Evolutionary conservation across 495 filamentous ascomycete species (phyloP), one percentile per base, ranked within the genome.

Genomic region (Sabuloglossum arenarium): DNA sequence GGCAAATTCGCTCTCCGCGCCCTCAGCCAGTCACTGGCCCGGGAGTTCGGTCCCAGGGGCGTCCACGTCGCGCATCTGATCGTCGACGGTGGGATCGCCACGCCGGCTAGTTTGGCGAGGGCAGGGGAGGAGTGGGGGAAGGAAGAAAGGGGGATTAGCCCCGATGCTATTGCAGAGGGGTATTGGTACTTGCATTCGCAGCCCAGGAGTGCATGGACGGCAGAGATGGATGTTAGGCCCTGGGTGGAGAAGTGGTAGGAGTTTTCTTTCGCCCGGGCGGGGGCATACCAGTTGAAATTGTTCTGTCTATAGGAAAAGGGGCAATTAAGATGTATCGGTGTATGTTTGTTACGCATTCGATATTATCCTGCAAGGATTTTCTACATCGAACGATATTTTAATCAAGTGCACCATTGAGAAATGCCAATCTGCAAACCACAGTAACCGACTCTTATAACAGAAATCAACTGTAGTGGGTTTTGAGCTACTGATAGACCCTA

Each of bases 121-220:
- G 64, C 3, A 74, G 78, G 50, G 28, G 24, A 12, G 82, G 84
- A 56, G 69, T 66, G 12, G 67, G 73, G 3, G 86, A 89, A 69
- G 12, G 67, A 73, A 3, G 86, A 89, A 69, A 80, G 79, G 0
- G 93, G 90, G 69, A 73, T 94, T 51, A 81, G 71, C 61, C 72
- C 85, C n/a, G 80, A 86, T 62, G 85, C 84, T 84, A 95, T 95
- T 73, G 88, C 89, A 56, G 87, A 94, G 55, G 70, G 76, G 49
- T 94, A 96, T 64, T 94, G 87, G 88, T 70, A 84, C 68, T 64
- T 95, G 58, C 89, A 95, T 67, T 85, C 82, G 2, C 89, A 96
- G 69, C 85, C 84, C 21, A 73, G 78, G 56, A 83, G 82, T 14
- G 77, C 77, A 5, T 94, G 88, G 63, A 89, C 87, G 0, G 85